phyloP scores from a whole-genome alignment of 441 rosid genomes.

The Adansonia gregorii region DNA sequence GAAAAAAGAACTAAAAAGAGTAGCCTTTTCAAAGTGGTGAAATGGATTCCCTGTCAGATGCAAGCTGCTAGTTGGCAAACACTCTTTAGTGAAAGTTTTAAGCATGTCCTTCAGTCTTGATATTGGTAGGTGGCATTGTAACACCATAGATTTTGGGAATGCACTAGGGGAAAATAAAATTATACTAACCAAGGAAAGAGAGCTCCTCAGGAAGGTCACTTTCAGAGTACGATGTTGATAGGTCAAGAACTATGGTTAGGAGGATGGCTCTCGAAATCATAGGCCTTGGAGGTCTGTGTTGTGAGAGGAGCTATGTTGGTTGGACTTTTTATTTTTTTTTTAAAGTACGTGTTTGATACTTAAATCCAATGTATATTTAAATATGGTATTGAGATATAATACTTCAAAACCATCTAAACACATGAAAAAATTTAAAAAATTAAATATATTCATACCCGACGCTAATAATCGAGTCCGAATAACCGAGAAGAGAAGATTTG shows the following conservation, averaged over 20 bases:
- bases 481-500: conserved; percentile 15
- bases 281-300: conserved; percentile 36
- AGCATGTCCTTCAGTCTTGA: conserved; percentile 34
- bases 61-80: conserved; percentile 37
- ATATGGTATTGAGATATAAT: too few species aligned
- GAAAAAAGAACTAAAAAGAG: background rate
- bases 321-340: too few species aligned
- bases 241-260: conserved; percentile 52
- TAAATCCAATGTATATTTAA: too few species aligned
- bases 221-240: conserved; percentile 81
- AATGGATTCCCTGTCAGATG: conserved; percentile 46
- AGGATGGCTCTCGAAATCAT: conserved; percentile 37
- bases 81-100: conserved; percentile 38
- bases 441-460: too few species aligned
- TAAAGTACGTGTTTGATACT: too few species aligned
- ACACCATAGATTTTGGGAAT: conserved; percentile 14
- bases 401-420: too few species aligned
- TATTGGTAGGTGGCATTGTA: conserved; percentile 34
- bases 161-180: background rate
- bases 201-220: conserved; percentile 47
- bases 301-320: conserved; percentile 21
- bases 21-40: conserved; percentile 30
- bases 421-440: too few species aligned
- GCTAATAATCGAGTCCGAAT: too few species aligned
- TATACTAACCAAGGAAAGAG: conserved; percentile 15